Evolutionary conservation across 768 basidiomycete genomes (phyloP).

Genomic region (Kwoniella europaea): DNA sequence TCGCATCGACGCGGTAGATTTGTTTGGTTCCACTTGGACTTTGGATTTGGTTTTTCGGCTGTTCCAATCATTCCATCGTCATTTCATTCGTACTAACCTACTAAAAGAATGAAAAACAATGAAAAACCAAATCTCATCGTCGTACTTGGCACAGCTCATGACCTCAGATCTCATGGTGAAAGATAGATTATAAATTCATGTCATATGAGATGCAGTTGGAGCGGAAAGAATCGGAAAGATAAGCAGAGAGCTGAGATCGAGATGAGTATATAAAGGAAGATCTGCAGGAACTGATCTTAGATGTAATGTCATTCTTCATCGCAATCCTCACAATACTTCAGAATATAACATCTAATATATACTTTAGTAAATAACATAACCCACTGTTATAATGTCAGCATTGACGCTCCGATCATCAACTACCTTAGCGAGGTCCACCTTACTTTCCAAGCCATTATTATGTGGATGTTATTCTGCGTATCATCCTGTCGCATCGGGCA

Average conservation of each 20-base stretch:
- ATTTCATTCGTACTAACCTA: too few species aligned
- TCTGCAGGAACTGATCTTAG: background rate
- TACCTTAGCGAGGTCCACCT: slow-evolving; percentile 11
- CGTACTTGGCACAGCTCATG: too few species aligned
- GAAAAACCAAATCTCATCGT: background rate
- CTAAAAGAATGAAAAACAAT: background rate
- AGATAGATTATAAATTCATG: too few species aligned
- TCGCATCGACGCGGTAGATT: background rate
- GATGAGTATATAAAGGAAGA: too few species aligned
- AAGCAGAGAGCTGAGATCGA: background rate
- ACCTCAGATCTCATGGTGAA: too few species aligned
- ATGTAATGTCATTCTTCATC: background rate
- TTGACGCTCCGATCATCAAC: background rate
- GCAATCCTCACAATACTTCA: background rate
- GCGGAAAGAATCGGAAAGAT: background rate
- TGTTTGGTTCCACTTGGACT: background rate
- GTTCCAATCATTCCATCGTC: too few species aligned
- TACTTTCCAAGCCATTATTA: slow-evolving; percentile 8
- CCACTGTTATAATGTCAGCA: slow-evolving; percentile 11
- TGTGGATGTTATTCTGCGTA: background rate
- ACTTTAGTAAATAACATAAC: background rate
- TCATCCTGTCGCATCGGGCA: background rate
- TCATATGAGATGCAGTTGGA: background rate
- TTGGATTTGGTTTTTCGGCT: background rate
- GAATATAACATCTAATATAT: background rate